These are phyloP conservation scores for Pseudisothecium myosuroides DNA, from an alignment of 225 moss, liverwort and hornwort genomes.

Conservation along the genomic window DNA sequence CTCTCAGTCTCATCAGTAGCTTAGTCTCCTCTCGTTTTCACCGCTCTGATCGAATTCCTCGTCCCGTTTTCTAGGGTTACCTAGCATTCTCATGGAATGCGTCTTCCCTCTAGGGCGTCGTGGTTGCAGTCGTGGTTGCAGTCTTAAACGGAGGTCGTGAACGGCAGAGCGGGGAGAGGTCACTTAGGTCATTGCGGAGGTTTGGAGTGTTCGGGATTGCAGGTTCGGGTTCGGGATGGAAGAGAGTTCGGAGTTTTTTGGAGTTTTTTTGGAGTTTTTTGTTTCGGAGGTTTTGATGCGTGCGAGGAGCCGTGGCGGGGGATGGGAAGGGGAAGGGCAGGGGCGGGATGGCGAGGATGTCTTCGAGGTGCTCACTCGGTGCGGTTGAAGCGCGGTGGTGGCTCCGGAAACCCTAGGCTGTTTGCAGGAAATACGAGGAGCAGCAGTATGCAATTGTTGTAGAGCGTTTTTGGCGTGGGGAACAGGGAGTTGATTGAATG, in stretches of 20 bases:
- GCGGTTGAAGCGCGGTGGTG: neutral
- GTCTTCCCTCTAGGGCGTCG: too few relatives aligned
- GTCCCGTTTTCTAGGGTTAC: neutral
- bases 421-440: neutral
- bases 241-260: neutral
- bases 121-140: too few relatives aligned
- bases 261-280: neutral
- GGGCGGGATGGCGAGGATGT: neutral
- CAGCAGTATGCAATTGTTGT: neutral
- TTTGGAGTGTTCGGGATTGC: neutral
- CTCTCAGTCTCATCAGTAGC: neutral
- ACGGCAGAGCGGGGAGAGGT: neutral
- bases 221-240: neutral
- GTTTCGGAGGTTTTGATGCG: neutral
- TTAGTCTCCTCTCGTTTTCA: neutral
- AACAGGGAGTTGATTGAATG: neutral
- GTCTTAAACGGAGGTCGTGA: neutral
- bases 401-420: neutral
- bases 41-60: neutral
- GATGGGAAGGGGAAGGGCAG: neutral
- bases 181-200: neutral
- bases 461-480: neutral
- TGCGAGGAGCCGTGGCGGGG: neutral
- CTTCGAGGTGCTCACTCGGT: neutral
- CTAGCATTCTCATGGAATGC: neutral